Evolutionary conservation across 2,329 filamentous ascomycete genomes (phyloP).

Genomic region (Ophidiomyces ophidiicola): DNA sequence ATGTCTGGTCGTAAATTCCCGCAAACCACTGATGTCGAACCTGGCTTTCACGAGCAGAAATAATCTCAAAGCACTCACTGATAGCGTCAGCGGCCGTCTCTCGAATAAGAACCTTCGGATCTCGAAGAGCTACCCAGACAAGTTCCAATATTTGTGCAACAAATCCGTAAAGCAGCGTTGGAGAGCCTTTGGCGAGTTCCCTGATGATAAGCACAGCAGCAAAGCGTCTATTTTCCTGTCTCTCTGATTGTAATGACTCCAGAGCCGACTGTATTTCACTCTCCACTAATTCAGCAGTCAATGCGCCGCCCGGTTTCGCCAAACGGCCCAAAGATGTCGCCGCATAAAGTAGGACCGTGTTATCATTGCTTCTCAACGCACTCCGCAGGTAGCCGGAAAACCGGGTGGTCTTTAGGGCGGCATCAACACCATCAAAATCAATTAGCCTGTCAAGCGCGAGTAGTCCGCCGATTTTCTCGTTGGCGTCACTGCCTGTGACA

Average conservation of each 20-base stretch:
- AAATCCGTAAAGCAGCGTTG: constrained; percentile 89
- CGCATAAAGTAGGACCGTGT: constrained; percentile 77
- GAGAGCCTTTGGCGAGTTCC: constrained; percentile 82
- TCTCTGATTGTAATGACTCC: constrained; percentile 92
- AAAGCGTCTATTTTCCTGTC: constrained; percentile 84
- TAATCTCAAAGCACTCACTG: constrained; percentile 90
- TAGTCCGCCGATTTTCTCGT: constrained; percentile 82
- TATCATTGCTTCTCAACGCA: constrained; percentile 81
- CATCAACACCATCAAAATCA: constrained; percentile 91
- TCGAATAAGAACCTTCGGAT: constrained; percentile 80
- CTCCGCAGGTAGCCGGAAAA: constrained; percentile 84
- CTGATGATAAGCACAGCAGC: constrained; percentile 83
- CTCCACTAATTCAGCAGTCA: constrained; percentile 91
- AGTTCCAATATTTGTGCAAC: constrained; percentile 91
- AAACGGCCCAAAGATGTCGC: constrained; percentile 81
- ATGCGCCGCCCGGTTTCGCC: constrained; percentile 79
- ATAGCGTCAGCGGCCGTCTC: constrained; percentile 87
- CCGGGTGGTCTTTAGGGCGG: constrained; percentile 82
- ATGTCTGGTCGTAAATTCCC: constrained; percentile 78
- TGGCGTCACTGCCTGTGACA: constrained; percentile 71
- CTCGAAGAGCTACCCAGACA: constrained; percentile 87
- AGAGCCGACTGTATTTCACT: constrained; percentile 92
- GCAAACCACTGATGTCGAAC: constrained; percentile 80
- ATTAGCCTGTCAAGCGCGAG: constrained; percentile 85
- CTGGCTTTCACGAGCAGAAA: constrained; percentile 78